A percentile compares a stretch with the other conserved stretches of the same genome.
Evolutionary conservation across 768 basidiomycete genomes (phyloP).

Genomic region (Calocybe gangraenosa): DNA sequence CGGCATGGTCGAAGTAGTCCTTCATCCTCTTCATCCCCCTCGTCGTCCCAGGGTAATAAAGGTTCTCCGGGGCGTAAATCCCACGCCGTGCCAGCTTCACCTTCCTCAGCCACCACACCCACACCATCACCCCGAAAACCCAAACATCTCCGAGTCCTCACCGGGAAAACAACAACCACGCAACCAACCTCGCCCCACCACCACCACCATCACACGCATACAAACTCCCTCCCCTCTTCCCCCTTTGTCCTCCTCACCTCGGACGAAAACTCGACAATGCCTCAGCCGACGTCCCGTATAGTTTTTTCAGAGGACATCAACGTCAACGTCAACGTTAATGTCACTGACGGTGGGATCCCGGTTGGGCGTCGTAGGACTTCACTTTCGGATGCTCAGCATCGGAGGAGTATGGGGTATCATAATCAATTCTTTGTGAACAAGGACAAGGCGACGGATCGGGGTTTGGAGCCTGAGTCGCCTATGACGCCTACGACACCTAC

Average conservation of each 20-base stretch:
- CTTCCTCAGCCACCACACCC: slow-evolving; percentile 1
- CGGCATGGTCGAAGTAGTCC: background rate
- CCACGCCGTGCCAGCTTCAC: background rate
- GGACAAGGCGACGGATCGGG: too few relatives aligned
- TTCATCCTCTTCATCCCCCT: too few relatives aligned
- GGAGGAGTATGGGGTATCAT: slow-evolving; percentile 18
- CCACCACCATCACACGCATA: too few relatives aligned
- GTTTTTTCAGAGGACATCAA: slow-evolving; percentile 6
- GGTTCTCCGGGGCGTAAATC: background rate
- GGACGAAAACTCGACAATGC: background rate
- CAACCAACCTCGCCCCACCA: background rate
- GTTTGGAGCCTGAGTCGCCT: too few relatives aligned
- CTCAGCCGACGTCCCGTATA: slow-evolving; percentile 3
- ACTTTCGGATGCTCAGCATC: slow-evolving; percentile 3
- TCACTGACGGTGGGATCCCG: too few relatives aligned
- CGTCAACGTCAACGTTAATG: too few relatives aligned
- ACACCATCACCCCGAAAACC: slow-evolving; percentile 1
- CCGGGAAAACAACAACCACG: background rate
- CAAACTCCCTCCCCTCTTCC: slow-evolving; percentile 9
- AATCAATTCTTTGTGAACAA: slow-evolving; percentile 17
- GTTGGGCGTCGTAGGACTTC: slow-evolving; percentile 1
- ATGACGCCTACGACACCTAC: background rate
- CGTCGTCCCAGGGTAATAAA: too few relatives aligned
- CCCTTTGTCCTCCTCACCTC: slow-evolving; percentile 9
- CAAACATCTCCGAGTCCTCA: background rate